Evolutionary conservation across 2,329 filamentous ascomycete species (phyloP), one percentile per base, ranked within the genome.

Genomic region (Trichophyton verrucosum): DNA sequence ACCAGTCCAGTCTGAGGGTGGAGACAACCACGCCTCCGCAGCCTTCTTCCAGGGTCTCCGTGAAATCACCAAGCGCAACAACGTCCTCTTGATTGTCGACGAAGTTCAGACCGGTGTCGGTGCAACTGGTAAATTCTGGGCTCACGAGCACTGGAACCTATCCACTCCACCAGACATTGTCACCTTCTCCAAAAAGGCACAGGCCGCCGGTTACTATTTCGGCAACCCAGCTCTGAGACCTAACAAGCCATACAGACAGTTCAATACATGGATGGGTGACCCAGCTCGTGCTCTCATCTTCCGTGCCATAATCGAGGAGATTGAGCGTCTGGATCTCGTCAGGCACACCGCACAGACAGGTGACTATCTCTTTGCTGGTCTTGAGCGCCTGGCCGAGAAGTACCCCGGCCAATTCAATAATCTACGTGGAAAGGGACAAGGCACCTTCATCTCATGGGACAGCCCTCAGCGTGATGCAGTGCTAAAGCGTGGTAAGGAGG

Each of bases 231-330:
- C 83, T 47, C 81, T 96, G 67, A 82, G 88, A 11, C 91, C 91
- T 64, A 95, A 95, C 80, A 91, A 91, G 81, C 88, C 91, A 4
- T 96, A 95, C 80, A 86, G 91, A 64, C 91, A 96, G 77, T 96
- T 96, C 82, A 96, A 96, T 81, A 96, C 90, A 57, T 96, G 91
- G 91, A 95, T 96, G 87, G 91, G 91, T 69, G 91, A 96, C 77
- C 91, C 91, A 15, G 86, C 87, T 13, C 86, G 89, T 63, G 89
- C 88, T 15, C 78, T 96, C 63, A 81, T 96, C 66, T 95, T 95
- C 86, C 84, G 88, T 65, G 87, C 85, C 69, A 95, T 96, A 76
- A 83, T 92, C 71, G 76, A 88, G 62, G 90, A 96, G 77, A 86
- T 95, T 61, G 79, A 90, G 74, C 79, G 84, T 58, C 79, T 88